Evolutionary conservation across 805 yeast species (phyloP), one percentile per base, ranked within the genome.

Genomic region (Diddensiella caesifluorescens): DNA sequence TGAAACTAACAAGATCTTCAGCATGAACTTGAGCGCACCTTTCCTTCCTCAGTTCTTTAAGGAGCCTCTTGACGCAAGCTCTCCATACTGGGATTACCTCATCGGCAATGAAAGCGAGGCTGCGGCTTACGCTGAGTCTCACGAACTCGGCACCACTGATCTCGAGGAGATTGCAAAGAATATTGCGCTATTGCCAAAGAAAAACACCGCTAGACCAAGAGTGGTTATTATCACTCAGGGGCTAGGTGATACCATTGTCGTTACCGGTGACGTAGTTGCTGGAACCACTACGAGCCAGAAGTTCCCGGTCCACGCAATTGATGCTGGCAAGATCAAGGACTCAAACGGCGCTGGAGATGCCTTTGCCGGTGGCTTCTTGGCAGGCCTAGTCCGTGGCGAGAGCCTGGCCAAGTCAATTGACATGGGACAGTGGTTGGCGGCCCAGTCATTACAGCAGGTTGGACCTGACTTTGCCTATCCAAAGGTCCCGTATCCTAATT

Each of bases 291-390:
- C 73, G 29, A 71, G 67, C 53, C 64, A 63, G 19, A 71, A 69
- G 59, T 80, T 63, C 71, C 72, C 82, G 38, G 95, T 92, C 42
- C 83, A 77, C 54, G 75, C 80, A 45, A 76, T 92, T 59, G 83
- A 75, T 31, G 55, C 76, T 34, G 66, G 73, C 35, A 73, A 81
- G 65, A 74, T 92, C 47, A 80, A 74, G 45, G 99, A 92, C 71
- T 86, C 97, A 59, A 92, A 90, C 70, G 98, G 98, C 71, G 97
- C 97, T 35, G 97, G 97, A 66, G 97, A 90, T 63, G 96, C 97
- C 10, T 90, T 90, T 61, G 97, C 97, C 43, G 94, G 92, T 57
- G 97, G 97, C 45, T 89, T 90, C 65, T 67, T 88, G 50, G 95
- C 95, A 48, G 92, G 89, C 45, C 69, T 89, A 52, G 94, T 87